Percentiles rank a stretch among this genome's conserved stretches.
phyloP scores from a whole-genome alignment of 257 asterid species.

The Solanum peruvianum region DNA sequence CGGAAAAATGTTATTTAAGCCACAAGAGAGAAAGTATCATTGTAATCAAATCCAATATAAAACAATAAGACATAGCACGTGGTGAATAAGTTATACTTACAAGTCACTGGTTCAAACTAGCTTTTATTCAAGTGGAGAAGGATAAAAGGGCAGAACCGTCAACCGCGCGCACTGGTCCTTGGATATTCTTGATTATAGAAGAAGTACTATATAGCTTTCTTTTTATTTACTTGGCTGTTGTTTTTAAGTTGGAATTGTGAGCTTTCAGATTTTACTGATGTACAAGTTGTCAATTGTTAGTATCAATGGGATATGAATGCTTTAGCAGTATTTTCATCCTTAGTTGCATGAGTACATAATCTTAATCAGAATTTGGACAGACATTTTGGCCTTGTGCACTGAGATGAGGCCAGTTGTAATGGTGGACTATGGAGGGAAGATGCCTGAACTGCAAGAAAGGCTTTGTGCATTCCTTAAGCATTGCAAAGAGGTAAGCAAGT shows the following conservation, averaged over 20 bases:
- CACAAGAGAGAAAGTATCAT: not conserved
- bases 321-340: not conserved
- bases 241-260: not conserved
- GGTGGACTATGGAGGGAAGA: slow-evolving; percentile 95
- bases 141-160: not conserved
- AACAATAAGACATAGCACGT: not conserved
- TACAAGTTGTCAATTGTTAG: not conserved
- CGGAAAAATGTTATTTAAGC: not conserved
- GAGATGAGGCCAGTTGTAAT: slow-evolving; percentile 79
- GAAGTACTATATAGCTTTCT: not conserved
- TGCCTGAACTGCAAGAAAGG: slow-evolving; percentile 76
- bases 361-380: slow-evolving; percentile 14
- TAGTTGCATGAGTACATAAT: not conserved
- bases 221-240: not conserved
- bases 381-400: slow-evolving; percentile 63
- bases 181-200: not conserved
- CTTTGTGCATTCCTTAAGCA: slow-evolving; percentile 53
- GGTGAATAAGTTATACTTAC: not conserved
- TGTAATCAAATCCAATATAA: not conserved
- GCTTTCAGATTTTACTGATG: not conserved
- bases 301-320: not conserved
- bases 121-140: not conserved
- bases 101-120: not conserved
- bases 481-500: slow-evolving; percentile 41
- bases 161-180: not conserved